Evolutionary conservation across 2,329 filamentous ascomycete genomes (phyloP).

Genomic region (Rhinocladiella similis): DNA sequence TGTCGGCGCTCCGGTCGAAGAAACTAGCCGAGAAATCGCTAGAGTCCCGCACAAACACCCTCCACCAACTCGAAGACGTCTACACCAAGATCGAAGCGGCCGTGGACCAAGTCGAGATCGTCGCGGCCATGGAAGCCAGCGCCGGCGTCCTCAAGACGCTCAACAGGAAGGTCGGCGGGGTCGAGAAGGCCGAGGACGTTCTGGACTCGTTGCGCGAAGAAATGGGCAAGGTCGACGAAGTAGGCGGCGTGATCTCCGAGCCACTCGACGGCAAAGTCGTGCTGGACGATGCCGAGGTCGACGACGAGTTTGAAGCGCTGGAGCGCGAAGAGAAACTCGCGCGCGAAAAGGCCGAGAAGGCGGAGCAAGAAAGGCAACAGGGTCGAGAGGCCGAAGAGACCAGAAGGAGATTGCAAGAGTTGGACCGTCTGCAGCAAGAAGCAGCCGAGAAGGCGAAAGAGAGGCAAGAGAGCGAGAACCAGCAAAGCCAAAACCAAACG

Average conservation of each 20-base stretch:
- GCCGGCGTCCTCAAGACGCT: slow-evolving; percentile 70
- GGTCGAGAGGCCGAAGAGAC: slow-evolving; percentile 37
- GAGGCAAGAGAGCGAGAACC: not conserved
- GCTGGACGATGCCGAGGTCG: slow-evolving; percentile 80
- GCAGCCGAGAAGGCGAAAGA: not conserved
- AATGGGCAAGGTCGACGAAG: slow-evolving; percentile 79
- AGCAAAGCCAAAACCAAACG: not conserved
- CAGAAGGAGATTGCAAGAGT: slow-evolving; percentile 30
- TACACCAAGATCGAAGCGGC: slow-evolving; percentile 84
- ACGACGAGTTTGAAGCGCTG: slow-evolving; percentile 80
- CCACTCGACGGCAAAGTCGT: slow-evolving; percentile 42
- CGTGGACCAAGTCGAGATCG: slow-evolving; percentile 77
- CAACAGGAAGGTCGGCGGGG: slow-evolving; percentile 75
- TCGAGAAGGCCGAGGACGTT: slow-evolving; percentile 72
- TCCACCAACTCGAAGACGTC: slow-evolving; percentile 80
- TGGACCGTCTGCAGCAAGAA: slow-evolving; percentile 22
- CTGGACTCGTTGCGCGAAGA: slow-evolving; percentile 75
- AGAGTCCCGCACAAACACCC: slow-evolving; percentile 67
- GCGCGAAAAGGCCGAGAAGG: slow-evolving; percentile 52
- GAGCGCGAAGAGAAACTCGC: slow-evolving; percentile 60
- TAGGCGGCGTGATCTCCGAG: slow-evolving; percentile 74
- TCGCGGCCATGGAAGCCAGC: slow-evolving; percentile 79
- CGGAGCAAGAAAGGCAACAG: slow-evolving; percentile 39
- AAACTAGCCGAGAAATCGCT: slow-evolving; percentile 78
- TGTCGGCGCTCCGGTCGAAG: slow-evolving; percentile 77